Percentiles rank a stretch among this genome's conserved stretches.
Conservation (phyloP, 805 yeast genomes). For the Suhomyces faveliae region DNA sequence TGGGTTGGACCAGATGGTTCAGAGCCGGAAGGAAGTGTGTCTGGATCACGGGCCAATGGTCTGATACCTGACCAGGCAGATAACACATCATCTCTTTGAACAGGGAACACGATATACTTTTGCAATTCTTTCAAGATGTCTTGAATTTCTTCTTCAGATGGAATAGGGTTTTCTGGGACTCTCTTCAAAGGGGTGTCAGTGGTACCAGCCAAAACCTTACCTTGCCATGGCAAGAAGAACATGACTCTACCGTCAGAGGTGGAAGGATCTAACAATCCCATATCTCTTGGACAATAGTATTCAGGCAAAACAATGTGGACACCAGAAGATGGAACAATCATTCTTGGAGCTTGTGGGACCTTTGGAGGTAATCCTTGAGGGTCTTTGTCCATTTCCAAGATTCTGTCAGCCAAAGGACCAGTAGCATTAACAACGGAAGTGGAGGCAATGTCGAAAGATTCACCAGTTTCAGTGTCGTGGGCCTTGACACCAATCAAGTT, state of each 20-base stretch:
- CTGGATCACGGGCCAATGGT: slow-evolving; percentile 87
- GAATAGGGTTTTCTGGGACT: slow-evolving; percentile 74
- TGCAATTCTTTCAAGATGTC: slow-evolving; percentile 86
- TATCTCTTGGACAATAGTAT: slow-evolving; percentile 80
- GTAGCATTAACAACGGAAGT: slow-evolving; percentile 87
- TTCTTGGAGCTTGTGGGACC: slow-evolving; percentile 53
- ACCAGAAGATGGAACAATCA: slow-evolving; percentile 95
- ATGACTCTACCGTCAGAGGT: slow-evolving; percentile 95
- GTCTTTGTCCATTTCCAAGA: slow-evolving; percentile 83
- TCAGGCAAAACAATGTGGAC: slow-evolving; percentile 92
- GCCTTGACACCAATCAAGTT: slow-evolving; percentile 77
- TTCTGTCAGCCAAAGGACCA: slow-evolving; percentile 85
- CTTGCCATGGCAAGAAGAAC: slow-evolving; percentile 98
- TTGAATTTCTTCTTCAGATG: slow-evolving; percentile 83
- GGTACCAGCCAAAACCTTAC: slow-evolving; percentile 93
- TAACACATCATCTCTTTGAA: slow-evolving; percentile 83
- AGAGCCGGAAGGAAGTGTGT: slow-evolving; percentile 45
- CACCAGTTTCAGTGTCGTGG: slow-evolving; percentile 66
- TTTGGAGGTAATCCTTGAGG: slow-evolving; percentile 62
- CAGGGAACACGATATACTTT: slow-evolving; percentile 85
- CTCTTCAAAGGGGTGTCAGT: slow-evolving; percentile 83
- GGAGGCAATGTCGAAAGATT: slow-evolving; percentile 59
- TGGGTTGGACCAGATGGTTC: slow-evolving; percentile 59
- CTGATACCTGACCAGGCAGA: slow-evolving; percentile 98
- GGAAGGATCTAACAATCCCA: slow-evolving; percentile 88